These are phyloP conservation scores for Coelastrella sp. DNA, from an alignment of 139 green algal genomes.

Conservation along the genomic window DNA sequence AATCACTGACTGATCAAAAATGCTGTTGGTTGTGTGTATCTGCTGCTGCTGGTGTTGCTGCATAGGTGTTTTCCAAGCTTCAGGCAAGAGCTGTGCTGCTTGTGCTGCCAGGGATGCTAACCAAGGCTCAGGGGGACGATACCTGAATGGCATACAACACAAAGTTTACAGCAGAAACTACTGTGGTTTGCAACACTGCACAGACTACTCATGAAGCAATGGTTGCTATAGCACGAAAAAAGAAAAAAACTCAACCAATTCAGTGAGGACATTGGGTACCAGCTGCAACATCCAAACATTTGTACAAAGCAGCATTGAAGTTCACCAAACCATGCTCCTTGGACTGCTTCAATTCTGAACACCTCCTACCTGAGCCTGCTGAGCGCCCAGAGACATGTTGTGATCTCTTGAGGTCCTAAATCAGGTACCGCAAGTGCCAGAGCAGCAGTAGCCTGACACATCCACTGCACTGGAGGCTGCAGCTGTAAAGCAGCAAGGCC, in stretches of 20 bases:
- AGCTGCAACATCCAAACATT: not conserved
- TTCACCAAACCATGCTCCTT: not conserved
- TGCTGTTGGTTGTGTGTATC: not conserved
- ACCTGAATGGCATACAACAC: not conserved
- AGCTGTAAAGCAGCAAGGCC: conserved; percentile 6
- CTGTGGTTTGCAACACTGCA: not conserved
- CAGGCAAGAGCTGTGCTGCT: conserved; percentile 20
- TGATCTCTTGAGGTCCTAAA: not conserved
- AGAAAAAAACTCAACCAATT: too few species aligned
- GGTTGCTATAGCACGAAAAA: not conserved
- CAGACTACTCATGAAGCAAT: not conserved
- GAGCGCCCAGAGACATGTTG: conserved; percentile 29
- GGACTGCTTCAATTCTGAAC: not conserved
- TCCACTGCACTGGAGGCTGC: conserved; percentile 48
- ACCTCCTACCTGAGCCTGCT: not conserved
- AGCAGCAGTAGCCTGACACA: conserved; percentile 6
- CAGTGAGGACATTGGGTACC: too few species aligned
- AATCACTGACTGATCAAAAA: not conserved
- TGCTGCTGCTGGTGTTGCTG: conserved; percentile 31
- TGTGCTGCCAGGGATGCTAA: conserved; percentile 11
- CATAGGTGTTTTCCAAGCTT: not conserved
- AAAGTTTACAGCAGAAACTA: not conserved
- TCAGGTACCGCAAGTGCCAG: not conserved
- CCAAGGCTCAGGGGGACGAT: conserved; percentile 40
- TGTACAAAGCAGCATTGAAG: not conserved